A percentile compares a stretch with the other conserved stretches of the same genome.
These are phyloP conservation scores for Helotiales sp. DNA, from an alignment of 2,329 filamentous ascomycete species.

Conservation along the genomic window DNA sequence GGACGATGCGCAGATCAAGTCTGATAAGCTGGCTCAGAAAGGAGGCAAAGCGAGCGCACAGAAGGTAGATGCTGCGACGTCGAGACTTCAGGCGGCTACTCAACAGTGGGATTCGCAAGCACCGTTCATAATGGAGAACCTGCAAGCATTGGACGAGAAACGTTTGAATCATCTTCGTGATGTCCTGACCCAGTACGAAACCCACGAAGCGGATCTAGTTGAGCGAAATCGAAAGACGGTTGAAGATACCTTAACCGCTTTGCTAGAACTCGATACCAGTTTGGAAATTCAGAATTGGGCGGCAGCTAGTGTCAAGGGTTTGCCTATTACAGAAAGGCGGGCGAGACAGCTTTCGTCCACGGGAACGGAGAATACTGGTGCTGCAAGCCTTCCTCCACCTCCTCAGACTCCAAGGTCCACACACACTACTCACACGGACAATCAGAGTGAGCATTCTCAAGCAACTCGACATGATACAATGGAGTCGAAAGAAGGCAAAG, in stretches of 20 bases:
- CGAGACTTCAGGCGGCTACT: conserved; percentile 73
- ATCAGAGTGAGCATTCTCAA: conserved; percentile 30
- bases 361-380: conserved; percentile 17
- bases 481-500: conserved; percentile 47
- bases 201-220: conserved; percentile 85
- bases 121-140: conserved; percentile 89
- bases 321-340: conserved; percentile 32
- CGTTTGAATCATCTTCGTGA: conserved; percentile 89
- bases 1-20: conserved; percentile 78
- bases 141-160: conserved; percentile 88
- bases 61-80: conserved; percentile 74
- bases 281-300: conserved; percentile 82
- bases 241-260: conserved; percentile 75
- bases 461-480: conserved; percentile 6
- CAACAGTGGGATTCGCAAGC: conserved; percentile 93
- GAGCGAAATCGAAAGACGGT: conserved; percentile 73
- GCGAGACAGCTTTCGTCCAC: conserved; percentile 30
- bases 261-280: conserved; percentile 83
- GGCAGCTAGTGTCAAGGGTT: conserved; percentile 40
- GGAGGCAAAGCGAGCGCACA: conserved; percentile 72
- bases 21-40: conserved; percentile 81
- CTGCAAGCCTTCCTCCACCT: conserved; percentile 27
- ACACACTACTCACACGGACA: conserved; percentile 28
- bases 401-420: conserved; percentile 26
- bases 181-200: conserved; percentile 87